Evolutionary conservation across 371 early-diverging fungal genomes (phyloP).

Genomic region (Zychaea mexicana): DNA sequence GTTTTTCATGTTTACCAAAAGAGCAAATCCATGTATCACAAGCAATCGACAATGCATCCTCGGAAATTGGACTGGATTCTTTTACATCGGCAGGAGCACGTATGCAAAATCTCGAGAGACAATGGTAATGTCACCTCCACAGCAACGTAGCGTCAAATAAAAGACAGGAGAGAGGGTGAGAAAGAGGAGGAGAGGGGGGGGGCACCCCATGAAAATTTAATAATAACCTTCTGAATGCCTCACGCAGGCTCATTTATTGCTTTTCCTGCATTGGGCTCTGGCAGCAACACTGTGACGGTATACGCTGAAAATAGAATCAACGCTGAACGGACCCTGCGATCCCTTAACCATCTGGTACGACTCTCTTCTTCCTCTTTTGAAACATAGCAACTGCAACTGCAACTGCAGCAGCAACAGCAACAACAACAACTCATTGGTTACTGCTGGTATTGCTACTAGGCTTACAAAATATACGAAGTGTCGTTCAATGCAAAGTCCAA

Average conservation of each 20-base stretch:
- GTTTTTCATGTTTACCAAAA: slow-evolving; percentile 6
- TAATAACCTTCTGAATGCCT: background rate
- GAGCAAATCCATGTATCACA: slow-evolving; percentile 49
- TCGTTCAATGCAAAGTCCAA: background rate
- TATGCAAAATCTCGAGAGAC: slow-evolving; percentile 73
- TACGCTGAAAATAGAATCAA: slow-evolving; percentile 72
- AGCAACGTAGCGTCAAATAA: too few species aligned
- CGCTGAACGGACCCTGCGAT: slow-evolving; percentile 70
- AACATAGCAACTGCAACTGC: too few species aligned
- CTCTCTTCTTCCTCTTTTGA: background rate
- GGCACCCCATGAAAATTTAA: background rate
- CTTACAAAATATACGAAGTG: slow-evolving; percentile 13
- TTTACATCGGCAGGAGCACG: slow-evolving; percentile 57
- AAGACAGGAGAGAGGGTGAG: background rate
- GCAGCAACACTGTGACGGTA: slow-evolving; percentile 52
- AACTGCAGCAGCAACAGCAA: background rate
- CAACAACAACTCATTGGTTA: slow-evolving; percentile 5
- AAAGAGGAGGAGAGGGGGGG: background rate
- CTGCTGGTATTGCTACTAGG: background rate
- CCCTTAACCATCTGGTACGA: slow-evolving; percentile 66
- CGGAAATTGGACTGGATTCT: slow-evolving; percentile 82
- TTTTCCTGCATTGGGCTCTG: slow-evolving; percentile 68
- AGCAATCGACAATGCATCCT: slow-evolving; percentile 47
- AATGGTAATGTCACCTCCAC: too few species aligned
- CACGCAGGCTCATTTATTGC: slow-evolving; percentile 48